A percentile compares a stretch with the other conserved stretches of the same genome.
These are phyloP conservation scores for Triticum urartu DNA, from an alignment of 176 grass and related monocot genomes.

Conservation along the genomic window DNA sequence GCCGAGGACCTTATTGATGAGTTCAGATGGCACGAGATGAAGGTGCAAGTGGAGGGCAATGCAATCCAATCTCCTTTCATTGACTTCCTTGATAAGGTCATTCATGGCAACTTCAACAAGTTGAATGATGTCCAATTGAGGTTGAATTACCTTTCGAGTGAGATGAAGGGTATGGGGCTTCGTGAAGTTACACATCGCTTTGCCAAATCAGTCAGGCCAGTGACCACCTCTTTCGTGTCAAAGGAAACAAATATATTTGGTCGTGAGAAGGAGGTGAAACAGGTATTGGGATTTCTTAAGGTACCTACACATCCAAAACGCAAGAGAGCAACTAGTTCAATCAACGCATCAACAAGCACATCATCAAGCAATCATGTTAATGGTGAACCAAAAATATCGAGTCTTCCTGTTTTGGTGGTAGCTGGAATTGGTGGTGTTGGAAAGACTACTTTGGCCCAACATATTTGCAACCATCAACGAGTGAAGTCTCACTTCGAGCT, in stretches of 20 bases:
- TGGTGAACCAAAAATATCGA: no score
- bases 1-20: constrained; percentile 1
- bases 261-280: not conserved
- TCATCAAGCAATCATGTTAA: no score
- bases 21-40: not conserved
- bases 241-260: no score
- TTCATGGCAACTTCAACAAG: not conserved
- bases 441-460: no score
- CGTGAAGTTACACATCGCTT: not conserved
- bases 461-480: no score
- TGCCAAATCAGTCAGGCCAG: not conserved
- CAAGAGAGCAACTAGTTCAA: no score
- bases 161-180: not conserved
- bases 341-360: no score
- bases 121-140: not conserved
- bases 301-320: not conserved
- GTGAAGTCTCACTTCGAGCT: no score
- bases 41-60: not conserved
- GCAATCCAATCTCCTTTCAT: not conserved
- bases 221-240: not conserved
- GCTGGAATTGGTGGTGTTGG: no score
- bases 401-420: no score
- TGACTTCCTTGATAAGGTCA: not conserved
- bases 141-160: fast-evolving
- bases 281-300: not conserved